phyloP scores from a whole-genome alignment of 2,329 filamentous ascomycete genomes.

The Phialophora macrospora region DNA sequence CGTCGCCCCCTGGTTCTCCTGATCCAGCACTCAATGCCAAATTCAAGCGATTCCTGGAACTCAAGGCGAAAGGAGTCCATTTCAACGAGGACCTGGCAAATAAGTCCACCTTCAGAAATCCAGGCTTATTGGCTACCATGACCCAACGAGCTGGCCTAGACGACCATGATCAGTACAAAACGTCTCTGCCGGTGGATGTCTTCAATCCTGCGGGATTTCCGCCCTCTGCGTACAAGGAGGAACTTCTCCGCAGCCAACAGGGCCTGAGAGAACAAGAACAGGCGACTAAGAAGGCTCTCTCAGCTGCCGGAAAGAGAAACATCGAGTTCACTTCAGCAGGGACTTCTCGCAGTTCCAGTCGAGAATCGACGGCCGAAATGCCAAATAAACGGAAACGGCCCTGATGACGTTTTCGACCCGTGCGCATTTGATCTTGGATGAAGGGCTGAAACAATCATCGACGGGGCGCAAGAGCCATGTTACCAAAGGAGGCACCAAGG shows the following conservation, averaged over 20 bases:
- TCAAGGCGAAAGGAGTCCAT: conserved; percentile 67
- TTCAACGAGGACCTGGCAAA: conserved; percentile 66
- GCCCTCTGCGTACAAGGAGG: conserved; percentile 54
- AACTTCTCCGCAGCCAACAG: conserved; percentile 51
- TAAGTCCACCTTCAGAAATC: conserved; percentile 64
- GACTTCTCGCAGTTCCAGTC: conserved; percentile 27
- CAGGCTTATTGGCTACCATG: conserved; percentile 61
- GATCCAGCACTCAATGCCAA: conserved; percentile 57
- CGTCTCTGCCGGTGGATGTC: conserved; percentile 51
- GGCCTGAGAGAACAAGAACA: conserved; percentile 39
- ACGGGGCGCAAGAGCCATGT: background rate
- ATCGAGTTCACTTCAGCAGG: conserved; percentile 38
- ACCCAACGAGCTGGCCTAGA: conserved; percentile 63
- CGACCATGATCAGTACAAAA: conserved; percentile 59
- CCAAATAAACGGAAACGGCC: conserved; percentile 34
- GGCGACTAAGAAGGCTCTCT: conserved; percentile 35
- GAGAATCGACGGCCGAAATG: conserved; percentile 31
- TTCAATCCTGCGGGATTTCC: conserved; percentile 50
- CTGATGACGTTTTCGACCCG: conserved; percentile 16
- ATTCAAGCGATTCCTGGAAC: conserved; percentile 63
- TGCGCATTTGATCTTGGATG: background rate
- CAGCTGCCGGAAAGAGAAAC: conserved; percentile 36
- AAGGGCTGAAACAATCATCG: background rate
- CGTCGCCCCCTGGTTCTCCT: conserved; percentile 54
- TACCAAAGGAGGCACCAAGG: background rate